Evolutionary conservation across 495 filamentous ascomycete genomes (phyloP).

Genomic region (Lepraria neglecta): DNA sequence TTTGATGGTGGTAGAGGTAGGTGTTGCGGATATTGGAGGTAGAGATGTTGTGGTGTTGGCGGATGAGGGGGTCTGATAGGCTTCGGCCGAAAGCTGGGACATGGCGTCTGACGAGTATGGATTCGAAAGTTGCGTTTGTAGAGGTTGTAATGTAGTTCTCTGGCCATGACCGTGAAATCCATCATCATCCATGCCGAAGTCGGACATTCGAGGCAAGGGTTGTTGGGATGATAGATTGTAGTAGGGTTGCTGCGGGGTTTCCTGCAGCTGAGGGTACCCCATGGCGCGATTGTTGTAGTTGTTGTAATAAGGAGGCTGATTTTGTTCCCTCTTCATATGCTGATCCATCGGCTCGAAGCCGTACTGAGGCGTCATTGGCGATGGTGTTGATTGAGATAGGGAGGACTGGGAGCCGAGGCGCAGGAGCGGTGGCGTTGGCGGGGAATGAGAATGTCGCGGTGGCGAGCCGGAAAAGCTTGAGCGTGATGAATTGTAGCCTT

Average conservation of each 20-base stretch:
- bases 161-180: conserved; percentile 34
- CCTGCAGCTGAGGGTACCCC: conserved; percentile 16
- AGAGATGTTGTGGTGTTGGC: no score
- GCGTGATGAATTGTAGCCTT: conserved; percentile 15
- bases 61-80: no score
- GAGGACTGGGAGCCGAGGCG: conserved; percentile 35
- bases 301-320: conserved; percentile 19
- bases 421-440: conserved; percentile 35
- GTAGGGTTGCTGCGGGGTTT: conserved; percentile 19
- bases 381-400: conserved; percentile 27
- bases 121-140: conserved; percentile 34
- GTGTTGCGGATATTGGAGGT: conserved; percentile 25
- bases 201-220: conserved; percentile 14
- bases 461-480: conserved; percentile 24
- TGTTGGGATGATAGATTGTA: conserved; percentile 24
- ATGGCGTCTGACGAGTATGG: conserved; percentile 2
- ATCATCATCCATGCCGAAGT: conserved; percentile 13
- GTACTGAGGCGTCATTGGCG: conserved; percentile 31
- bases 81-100: no score
- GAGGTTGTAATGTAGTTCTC: conserved; percentile 37
- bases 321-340: conserved; percentile 16
- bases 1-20: conserved; percentile 26
- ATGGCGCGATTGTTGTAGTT: conserved; percentile 6
- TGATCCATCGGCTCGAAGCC: conserved; percentile 25
- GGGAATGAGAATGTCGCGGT: conserved; percentile 24